Conservation (phyloP, 192 early-diverging fungal genomes). For the Podila clonocystis region DNA sequence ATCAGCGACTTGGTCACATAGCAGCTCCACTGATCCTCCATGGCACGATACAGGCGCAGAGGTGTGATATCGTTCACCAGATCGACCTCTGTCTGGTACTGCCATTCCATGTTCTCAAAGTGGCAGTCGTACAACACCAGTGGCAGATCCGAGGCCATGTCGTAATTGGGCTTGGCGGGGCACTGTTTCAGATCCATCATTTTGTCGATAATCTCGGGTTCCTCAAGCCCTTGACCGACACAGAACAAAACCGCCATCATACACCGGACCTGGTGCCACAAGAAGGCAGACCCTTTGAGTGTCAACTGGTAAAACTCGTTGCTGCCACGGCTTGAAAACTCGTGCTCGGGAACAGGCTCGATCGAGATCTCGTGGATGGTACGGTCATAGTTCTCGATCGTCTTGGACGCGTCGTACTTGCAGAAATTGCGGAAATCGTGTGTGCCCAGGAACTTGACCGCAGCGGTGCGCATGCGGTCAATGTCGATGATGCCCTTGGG, state of each 20-base stretch:
- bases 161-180: slow-evolving; percentile 85
- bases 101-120: slow-evolving; percentile 74
- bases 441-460: slow-evolving; percentile 73
- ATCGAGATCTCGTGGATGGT: slow-evolving; percentile 62
- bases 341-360: slow-evolving; percentile 26
- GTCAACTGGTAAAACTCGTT: slow-evolving; percentile 74
- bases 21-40: slow-evolving; percentile 59
- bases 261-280: slow-evolving; percentile 98
- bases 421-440: slow-evolving; percentile 98
- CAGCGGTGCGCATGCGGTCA: slow-evolving; percentile 78
- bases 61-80: slow-evolving; percentile 37
- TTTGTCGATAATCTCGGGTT: slow-evolving; percentile 70
- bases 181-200: slow-evolving; percentile 74
- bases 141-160: slow-evolving; percentile 91
- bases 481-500: slow-evolving; percentile 74
- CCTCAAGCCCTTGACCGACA: slow-evolving; percentile 84
- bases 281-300: slow-evolving; percentile 88
- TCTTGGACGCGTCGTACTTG: slow-evolving; percentile 90
- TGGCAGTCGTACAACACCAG: slow-evolving; percentile 90
- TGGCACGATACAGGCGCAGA: slow-evolving; percentile 53
- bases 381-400: slow-evolving; percentile 82
- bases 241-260: slow-evolving; percentile 93
- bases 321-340: slow-evolving; percentile 17
- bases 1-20: slow-evolving; percentile 60
- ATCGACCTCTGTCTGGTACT: slow-evolving; percentile 56